Evolutionary conservation across 345 rosid species (phyloP), one percentile per base, ranked within the genome.

Genomic region (Eucalyptus virginea): DNA sequence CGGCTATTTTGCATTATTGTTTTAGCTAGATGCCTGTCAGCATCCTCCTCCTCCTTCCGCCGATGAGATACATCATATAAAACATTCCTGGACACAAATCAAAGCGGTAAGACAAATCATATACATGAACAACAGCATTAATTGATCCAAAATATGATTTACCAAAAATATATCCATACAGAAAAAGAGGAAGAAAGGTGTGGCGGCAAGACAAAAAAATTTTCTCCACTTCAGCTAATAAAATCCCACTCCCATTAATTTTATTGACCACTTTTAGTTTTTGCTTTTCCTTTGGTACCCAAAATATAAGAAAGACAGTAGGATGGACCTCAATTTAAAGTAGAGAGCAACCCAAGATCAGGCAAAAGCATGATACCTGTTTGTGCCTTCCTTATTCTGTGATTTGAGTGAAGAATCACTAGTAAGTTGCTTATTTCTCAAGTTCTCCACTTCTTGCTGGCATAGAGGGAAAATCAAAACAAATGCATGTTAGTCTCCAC

Each of bases 1-100:
- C 89, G 94, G 90, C 94, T 98, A 92, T 95, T 97, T 88, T 93
- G 96, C 91, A 94, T 93, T 89, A 98, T 97, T 89, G 91, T 96
- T 88, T 89, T 93, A 49, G 99, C 99, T 89, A 97, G 90, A 93
- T 96, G 94, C 94, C 72, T 92, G 94, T 97, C 99, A 23, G 96
- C 94, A 89, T 96, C 95, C 49, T 96, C 99, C 37, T 96, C 96
- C 54, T 91, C 91, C 50, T 94, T 93, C 94, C 89, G 94, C 81
- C 88, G 91, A 47, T 91, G 88, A 32, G 95, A 93, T 50, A 86
- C 23, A 91, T 93, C 96, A 86, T 93, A 93, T 77, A 90, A 54
- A 58, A 92, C 92, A 92, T 93, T 56, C 88, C 97, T 95, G 88
- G 30, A 89, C 32, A 72, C 88, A 90, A 86, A 34, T 72, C 45